Conservation (phyloP, 805 yeast genomes). For the Debaryomyces tyrocola region DNA sequence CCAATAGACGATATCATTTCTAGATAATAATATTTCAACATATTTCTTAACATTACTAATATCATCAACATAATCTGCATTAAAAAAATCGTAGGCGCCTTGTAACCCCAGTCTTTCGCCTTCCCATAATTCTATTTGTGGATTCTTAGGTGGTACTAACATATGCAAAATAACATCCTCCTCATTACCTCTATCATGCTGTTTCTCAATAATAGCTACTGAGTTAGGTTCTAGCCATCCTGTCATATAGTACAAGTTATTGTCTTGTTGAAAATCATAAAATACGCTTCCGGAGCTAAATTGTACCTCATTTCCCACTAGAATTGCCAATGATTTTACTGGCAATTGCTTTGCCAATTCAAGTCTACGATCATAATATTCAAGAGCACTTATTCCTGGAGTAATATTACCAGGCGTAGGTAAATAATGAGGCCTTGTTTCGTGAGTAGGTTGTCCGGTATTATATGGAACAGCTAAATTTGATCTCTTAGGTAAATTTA, state of each 20-base stretch:
- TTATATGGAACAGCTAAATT: constrained; percentile 28
- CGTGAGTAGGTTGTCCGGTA: constrained; percentile 85
- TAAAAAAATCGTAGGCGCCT: constrained; percentile 80
- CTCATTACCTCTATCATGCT: constrained; percentile 43
- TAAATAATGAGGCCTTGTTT: constrained; percentile 74
- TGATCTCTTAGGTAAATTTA: constrained; percentile 23
- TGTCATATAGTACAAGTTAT: constrained; percentile 79
- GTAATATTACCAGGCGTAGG: constrained; percentile 78
- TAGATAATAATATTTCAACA: constrained; percentile 46
- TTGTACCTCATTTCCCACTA: constrained; percentile 71
- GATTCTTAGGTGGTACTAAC: constrained; percentile 83
- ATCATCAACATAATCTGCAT: constrained; percentile 74
- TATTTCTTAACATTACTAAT: constrained; percentile 44
- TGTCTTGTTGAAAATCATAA: constrained; percentile 89
- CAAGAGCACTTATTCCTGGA: constrained; percentile 82
- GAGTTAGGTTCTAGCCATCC: constrained; percentile 94
- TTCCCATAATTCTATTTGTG: constrained; percentile 86
- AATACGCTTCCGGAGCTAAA: constrained; percentile 90
- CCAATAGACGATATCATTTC: constrained; percentile 54
- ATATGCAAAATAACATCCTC: constrained; percentile 65
- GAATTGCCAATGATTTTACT: constrained; percentile 63
- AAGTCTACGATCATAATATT: constrained; percentile 72
- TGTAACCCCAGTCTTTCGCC: constrained; percentile 87
- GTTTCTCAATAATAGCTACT: constrained; percentile 64
- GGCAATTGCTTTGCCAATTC: constrained; percentile 60